Evolutionary conservation across 768 basidiomycete species (phyloP).

Genomic region (Myochromella boudieri): DNA sequence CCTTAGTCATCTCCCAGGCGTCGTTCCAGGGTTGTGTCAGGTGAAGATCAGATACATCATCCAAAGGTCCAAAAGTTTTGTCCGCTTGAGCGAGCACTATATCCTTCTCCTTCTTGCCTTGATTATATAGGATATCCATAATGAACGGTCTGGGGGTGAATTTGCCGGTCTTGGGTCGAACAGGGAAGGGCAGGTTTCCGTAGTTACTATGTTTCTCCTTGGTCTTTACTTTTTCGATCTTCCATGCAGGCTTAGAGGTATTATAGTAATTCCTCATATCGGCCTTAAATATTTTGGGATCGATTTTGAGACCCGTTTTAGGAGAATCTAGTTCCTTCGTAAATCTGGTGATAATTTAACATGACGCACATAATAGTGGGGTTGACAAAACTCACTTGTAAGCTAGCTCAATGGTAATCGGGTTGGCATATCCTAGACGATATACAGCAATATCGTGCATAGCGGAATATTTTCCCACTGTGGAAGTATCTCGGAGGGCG

Average conservation of each 20-base stretch:
- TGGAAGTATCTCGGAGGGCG: conserved; percentile 40
- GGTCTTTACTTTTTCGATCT: conserved; percentile 11
- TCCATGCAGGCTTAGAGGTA: conserved; percentile 21
- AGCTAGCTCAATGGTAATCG: conserved; percentile 51
- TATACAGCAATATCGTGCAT: conserved; percentile 61
- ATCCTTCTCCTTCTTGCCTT: conserved; percentile 15
- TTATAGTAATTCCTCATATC: conserved; percentile 26
- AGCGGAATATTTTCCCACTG: conserved; percentile 55
- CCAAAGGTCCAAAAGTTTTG: conserved; percentile 17
- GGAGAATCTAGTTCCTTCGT: conserved; percentile 57
- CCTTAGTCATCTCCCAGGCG: conserved; percentile 24
- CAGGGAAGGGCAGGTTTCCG: conserved; percentile 11
- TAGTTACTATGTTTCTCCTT: not conserved
- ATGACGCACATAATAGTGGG: not conserved
- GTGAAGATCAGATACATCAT: conserved; percentile 19
- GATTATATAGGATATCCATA: conserved; percentile 25
- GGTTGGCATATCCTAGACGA: conserved; percentile 47
- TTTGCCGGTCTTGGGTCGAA: conserved; percentile 12
- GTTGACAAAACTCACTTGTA: conserved; percentile 35
- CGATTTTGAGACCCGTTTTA: conserved; percentile 57
- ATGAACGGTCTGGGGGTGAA: conserved; percentile 22
- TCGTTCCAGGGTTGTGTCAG: conserved; percentile 37
- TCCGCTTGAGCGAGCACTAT: conserved; percentile 19
- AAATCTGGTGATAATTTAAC: conserved; percentile 30
- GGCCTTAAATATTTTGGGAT: conserved; percentile 23